phyloP scores from a whole-genome alignment of 305 asterid genomes.

The Rubia tinctorum region DNA sequence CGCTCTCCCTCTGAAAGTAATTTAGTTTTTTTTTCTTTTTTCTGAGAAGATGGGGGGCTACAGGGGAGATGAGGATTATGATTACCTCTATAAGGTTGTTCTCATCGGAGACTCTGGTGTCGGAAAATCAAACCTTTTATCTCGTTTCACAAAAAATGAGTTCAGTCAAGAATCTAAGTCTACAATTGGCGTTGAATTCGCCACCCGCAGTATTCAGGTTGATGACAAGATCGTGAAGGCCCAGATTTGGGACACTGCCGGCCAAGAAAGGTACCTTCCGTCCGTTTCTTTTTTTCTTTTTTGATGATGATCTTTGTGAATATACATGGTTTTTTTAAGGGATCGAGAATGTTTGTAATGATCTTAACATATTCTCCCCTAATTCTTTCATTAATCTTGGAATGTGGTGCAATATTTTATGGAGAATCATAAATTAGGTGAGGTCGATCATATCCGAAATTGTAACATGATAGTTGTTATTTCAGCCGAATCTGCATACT shows the following conservation, averaged over 20 bases:
- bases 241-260: conserved; percentile 8
- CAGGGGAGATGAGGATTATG: conserved; percentile 1
- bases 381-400: not conserved
- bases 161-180: not conserved
- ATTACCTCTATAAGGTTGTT: conserved; percentile 1
- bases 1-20: not conserved
- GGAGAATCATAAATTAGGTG: not conserved
- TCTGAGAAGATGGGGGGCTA: not conserved
- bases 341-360: not conserved
- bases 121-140: not conserved
- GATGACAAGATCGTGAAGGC: not conserved
- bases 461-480: not conserved
- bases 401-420: not conserved
- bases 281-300: not conserved
- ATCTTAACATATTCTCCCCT: not conserved
- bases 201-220: not conserved
- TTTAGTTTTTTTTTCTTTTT: not conserved
- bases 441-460: not conserved
- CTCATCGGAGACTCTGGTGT: not conserved
- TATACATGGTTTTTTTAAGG: not conserved
- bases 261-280: not conserved
- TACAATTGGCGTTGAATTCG: not conserved
- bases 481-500: too few species aligned
- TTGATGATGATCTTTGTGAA: not conserved
- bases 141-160: not conserved